Percentiles rank a stretch among this genome's conserved stretches.
Evolutionary conservation across 176 grass and related monocot species (phyloP).

Genomic region (Rhynchospora breviuscula): DNA sequence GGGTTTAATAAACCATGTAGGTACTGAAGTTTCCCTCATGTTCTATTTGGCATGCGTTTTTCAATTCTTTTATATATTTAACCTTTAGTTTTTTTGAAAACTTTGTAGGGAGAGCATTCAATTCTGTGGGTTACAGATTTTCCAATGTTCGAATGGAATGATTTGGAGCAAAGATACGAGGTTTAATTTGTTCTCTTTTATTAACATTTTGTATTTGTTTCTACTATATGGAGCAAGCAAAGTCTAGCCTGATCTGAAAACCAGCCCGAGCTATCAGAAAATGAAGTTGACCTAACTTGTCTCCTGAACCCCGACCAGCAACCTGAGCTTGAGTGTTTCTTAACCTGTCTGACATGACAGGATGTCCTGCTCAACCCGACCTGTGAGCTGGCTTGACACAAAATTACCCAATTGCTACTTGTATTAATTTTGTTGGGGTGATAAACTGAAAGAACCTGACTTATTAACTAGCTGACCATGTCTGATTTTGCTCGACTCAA

Average conservation of each 20-base stretch:
- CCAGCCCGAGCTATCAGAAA: not conserved
- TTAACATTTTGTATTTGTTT: not conserved
- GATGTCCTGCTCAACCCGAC: not conserved
- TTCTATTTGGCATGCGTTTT: not conserved
- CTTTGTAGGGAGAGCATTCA: slow-evolving; percentile 58
- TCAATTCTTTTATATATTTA: slow-evolving; percentile 17
- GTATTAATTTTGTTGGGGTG: not conserved
- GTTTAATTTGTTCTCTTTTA: slow-evolving; percentile 35
- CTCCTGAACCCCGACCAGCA: not conserved
- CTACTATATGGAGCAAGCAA: not conserved
- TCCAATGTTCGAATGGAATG: slow-evolving; percentile 96
- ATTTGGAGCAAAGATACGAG: slow-evolving; percentile 77
- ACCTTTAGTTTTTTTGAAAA: slow-evolving; percentile 30
- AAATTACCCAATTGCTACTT: not conserved
- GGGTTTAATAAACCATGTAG: slow-evolving; percentile 69
- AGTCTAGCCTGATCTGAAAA: not conserved
- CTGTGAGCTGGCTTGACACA: not conserved
- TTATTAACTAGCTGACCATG: not conserved
- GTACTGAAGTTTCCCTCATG: slow-evolving; percentile 9
- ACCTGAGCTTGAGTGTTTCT: not conserved
- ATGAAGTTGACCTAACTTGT: not conserved
- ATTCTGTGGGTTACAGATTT: slow-evolving; percentile 93
- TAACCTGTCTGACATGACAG: not conserved
- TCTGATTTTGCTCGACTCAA: not conserved
- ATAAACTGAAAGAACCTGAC: not conserved